phyloP scores from a whole-genome alignment of 345 rosid species.

The Angophora floribunda region DNA sequence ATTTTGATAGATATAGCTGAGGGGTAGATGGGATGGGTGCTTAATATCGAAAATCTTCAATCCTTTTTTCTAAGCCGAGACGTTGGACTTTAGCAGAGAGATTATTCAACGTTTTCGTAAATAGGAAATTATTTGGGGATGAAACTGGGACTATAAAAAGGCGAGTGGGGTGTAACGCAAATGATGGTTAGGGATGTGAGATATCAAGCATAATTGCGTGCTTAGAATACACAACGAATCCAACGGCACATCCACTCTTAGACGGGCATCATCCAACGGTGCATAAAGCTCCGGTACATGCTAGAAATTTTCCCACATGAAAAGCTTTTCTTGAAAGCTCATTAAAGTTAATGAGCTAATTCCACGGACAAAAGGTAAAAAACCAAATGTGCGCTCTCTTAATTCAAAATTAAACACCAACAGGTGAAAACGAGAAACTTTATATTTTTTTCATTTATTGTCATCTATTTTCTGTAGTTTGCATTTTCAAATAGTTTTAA shows the following conservation, averaged over 20 bases:
- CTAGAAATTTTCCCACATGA: background rate
- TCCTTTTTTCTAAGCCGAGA: background rate
- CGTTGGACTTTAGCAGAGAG: fast-evolving
- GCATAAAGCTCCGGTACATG: background rate
- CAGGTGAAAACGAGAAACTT: background rate
- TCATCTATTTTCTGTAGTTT: background rate
- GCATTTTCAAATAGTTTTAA: background rate
- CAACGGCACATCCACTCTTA: fast-evolving
- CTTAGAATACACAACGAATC: background rate
- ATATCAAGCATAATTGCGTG: fast-evolving
- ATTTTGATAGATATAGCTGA: no score
- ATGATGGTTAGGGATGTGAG: background rate
- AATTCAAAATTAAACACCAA: background rate
- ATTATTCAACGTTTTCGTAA: fast-evolving
- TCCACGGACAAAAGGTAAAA: background rate
- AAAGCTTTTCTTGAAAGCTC: background rate
- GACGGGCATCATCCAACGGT: background rate
- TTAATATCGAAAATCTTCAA: background rate
- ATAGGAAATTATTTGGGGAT: background rate
- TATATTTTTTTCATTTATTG: fast-evolving
- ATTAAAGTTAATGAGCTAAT: background rate
- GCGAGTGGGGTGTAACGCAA: background rate
- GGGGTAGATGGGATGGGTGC: background rate
- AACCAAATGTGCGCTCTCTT: background rate
- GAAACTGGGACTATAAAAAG: background rate